Evolutionary conservation across 768 basidiomycete genomes (phyloP).

Genomic region (Glaciozyma antarctica): DNA sequence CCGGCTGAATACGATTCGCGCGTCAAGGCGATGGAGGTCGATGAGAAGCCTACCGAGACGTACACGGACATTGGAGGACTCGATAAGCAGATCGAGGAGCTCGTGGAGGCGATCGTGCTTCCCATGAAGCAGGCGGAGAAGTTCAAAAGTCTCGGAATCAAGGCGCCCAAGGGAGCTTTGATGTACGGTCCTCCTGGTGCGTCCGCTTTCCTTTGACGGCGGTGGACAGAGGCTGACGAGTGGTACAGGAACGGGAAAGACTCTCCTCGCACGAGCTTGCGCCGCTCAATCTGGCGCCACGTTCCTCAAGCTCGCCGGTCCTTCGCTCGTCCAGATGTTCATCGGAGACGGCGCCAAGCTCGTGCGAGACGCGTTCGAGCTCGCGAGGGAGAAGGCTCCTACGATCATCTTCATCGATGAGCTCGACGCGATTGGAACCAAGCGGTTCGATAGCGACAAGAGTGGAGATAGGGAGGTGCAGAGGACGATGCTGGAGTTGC

Average conservation of each 20-base stretch:
- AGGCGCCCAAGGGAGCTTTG: slow-evolving; percentile 90
- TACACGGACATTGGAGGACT: slow-evolving; percentile 96
- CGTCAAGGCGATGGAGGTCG: slow-evolving; percentile 99
- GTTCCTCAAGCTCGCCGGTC: slow-evolving; percentile 94
- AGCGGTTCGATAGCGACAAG: slow-evolving; percentile 97
- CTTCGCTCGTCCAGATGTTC: slow-evolving; percentile 96
- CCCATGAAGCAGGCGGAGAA: slow-evolving; percentile 99
- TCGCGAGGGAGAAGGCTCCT: slow-evolving; percentile 87
- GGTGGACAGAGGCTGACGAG: not conserved
- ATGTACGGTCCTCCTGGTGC: slow-evolving; percentile 98
- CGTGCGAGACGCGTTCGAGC: slow-evolving; percentile 93
- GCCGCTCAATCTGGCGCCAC: slow-evolving; percentile 97
- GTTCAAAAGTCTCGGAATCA: slow-evolving; percentile 97
- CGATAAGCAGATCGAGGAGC: slow-evolving; percentile 98
- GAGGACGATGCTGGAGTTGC: slow-evolving; percentile 95
- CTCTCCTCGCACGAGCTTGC: slow-evolving; percentile 90
- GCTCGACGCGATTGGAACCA: slow-evolving; percentile 96
- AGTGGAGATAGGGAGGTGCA: slow-evolving; percentile 99
- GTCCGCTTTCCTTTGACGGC: slow-evolving; percentile 16
- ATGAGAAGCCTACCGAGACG: slow-evolving; percentile 91
- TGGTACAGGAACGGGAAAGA: slow-evolving; percentile 79
- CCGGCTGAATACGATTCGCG: slow-evolving; percentile 96
- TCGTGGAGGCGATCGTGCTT: slow-evolving; percentile 93
- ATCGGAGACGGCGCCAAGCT: slow-evolving; percentile 99
- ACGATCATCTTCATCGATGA: slow-evolving; percentile 46